A percentile compares a stretch with the other conserved stretches of the same genome.
These are phyloP conservation scores for Leishmania amazonensis DNA, from an alignment of 208 protist genomes.

Conservation along the genomic window DNA sequence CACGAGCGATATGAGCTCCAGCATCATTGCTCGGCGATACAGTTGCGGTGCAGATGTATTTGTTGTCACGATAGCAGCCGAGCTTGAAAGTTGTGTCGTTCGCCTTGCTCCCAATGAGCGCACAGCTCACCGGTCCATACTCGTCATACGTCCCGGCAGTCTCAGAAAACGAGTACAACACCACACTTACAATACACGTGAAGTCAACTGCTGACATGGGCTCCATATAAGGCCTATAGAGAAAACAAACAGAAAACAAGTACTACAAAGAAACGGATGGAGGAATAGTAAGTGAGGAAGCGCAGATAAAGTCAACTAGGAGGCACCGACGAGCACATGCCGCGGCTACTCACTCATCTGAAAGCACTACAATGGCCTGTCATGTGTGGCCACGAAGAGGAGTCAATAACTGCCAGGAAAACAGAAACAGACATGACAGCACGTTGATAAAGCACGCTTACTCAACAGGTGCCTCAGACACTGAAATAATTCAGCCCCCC, in stretches of 20 bases:
- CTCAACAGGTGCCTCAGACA: too few relatives aligned
- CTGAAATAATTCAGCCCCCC: not conserved
- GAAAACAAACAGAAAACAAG: not conserved
- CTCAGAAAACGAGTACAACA: conserved; percentile 56
- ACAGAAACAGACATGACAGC: not conserved
- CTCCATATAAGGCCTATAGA: not conserved
- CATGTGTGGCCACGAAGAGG: not conserved
- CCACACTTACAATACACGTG: conserved; percentile 51
- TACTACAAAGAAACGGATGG: not conserved
- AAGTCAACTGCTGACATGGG: conserved; percentile 33
- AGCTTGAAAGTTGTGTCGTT: conserved; percentile 58
- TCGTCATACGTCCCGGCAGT: conserved; percentile 51
- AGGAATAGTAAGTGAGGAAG: not conserved
- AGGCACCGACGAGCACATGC: not conserved
- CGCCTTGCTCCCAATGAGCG: conserved; percentile 54
- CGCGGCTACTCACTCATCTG: not conserved
- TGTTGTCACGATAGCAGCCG: conserved; percentile 74
- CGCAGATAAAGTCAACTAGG: not conserved
- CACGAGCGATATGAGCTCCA: conserved; percentile 54
- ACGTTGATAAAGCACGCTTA: not conserved
- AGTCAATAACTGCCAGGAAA: not conserved
- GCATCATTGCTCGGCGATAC: conserved; percentile 75
- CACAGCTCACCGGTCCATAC: conserved; percentile 57
- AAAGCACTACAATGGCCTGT: not conserved
- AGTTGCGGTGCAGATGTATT: conserved; percentile 70